Base-by-base conservation (phyloP, 2,329 filamentous ascomycete species). In the Xylariaceae sp. region DNA sequence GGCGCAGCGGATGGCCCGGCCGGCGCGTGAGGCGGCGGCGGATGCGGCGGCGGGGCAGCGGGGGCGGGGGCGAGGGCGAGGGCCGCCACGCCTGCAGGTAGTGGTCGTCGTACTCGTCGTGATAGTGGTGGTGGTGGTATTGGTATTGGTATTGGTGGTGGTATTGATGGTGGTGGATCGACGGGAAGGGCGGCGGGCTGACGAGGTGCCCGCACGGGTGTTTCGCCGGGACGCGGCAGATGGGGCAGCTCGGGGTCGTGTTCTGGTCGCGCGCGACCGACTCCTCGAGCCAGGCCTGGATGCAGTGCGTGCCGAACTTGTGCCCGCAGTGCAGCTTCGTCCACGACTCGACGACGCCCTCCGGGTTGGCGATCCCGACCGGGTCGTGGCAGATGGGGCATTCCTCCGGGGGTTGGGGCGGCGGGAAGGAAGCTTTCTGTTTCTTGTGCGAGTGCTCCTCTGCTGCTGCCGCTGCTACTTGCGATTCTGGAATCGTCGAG, bases 351-450 rank as follows among this genome's bases (percentile, higher is more conserved):
- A 67, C 49, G 50, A 71, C 64, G 58, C 72, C 74, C 50, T 77
- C 74, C 3, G 71, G 68, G 29, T 70, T 76, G 18, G 55, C 52
- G 12, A 69, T 50, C 50, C 75, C 76, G 37, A 79, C 70, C 3
- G 70, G 66, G 52, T 78, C 74, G 53, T 77, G 74, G 62, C 77
- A 79, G 60, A 79, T 79, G 44, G 73, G 71, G 50, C 77, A 79
- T 42, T 69, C 67, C 48, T 72, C 70, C 7, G 62, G 63, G 1
- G 56, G 68, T 52, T 26, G 41, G 9, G 61, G 58, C 49, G 44
- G 44, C 44, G 51, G 60, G 53, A 52, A 56, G 49, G 46, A 29
- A 53, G 42, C 21, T 48, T 58, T 37, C 50, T 50, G 19, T 56
- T 55, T 59, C 44, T 66, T 60, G 49, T 48, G 42, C 20, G 57